Base-by-base conservation (phyloP, 2,329 filamentous ascomycete genomes). In the Paecilomyces dactylethromorphus region DNA sequence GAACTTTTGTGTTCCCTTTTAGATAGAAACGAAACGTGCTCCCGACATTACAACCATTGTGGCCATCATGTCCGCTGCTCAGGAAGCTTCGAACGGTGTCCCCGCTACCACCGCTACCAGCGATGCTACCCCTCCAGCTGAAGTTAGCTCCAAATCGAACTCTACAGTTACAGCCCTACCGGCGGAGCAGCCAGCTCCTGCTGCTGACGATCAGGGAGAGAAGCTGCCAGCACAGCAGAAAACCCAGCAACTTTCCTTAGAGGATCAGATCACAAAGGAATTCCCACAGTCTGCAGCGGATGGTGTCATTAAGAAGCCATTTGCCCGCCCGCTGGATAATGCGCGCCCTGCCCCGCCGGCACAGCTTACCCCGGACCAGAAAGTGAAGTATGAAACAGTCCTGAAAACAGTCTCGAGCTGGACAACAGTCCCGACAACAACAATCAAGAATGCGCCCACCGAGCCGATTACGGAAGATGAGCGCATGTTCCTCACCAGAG, bases 401-500 rank as follows among this genome's bases (percentile, higher is more conserved):
- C 84, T 97, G 53, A 80, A 84, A 53, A 82, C 84, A 56, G 91
- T 87, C 52, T 87, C 84, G 63, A 77, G 79, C 66, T 95, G 92
- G 89, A 85, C 83, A 12, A 85, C 86, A 10, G 77, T 96, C 26
- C 86, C 85, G 33, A 84, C 84, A 49, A 85, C 86, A 21, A 80
- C 81, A 6, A 83, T 84, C 57, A 87, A 84, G 62, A 79, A 78
- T 57, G 77, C 83, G 11, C 74, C 81, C 10, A 78, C 79, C 61
- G 82, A 84, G 2, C 86, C 90, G 1, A 77, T 97, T 59, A 87
- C 85, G 55, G 91, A 96, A 59, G 78, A 81, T 55, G 94, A 99
- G 77, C 88, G 86, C 69, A 86, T 94, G 78, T 99, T 91, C 87
- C 83, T 99, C 65, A 96, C 92, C 12, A 86, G 87, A 64, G 94